phyloP scores from a whole-genome alignment of 305 asterid genomes.

The Fraxinus greggii region DNA sequence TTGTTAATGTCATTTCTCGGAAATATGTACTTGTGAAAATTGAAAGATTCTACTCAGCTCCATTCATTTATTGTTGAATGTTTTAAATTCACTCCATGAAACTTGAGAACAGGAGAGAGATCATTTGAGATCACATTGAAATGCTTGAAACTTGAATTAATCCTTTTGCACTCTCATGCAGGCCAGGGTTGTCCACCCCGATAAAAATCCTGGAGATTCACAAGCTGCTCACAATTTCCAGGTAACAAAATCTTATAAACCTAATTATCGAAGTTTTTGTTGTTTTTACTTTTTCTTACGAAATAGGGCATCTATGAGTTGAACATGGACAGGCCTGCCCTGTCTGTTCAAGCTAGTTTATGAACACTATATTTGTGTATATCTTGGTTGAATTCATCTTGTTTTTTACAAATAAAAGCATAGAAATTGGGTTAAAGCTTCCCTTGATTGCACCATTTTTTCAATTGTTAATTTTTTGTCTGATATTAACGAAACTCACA shows the following conservation, averaged over 20 bases:
- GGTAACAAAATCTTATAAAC: constrained; percentile 31
- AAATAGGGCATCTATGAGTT: neutral
- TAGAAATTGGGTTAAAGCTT: neutral
- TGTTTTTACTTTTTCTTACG: neutral
- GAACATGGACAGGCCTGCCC: neutral
- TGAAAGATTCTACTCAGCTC: neutral
- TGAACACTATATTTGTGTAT: neutral
- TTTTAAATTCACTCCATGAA: neutral
- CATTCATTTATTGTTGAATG: neutral
- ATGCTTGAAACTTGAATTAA: neutral
- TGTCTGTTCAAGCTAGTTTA: neutral
- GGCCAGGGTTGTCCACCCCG: constrained; percentile 87
- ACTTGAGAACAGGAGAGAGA: constrained; percentile 8
- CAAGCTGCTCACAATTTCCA: constrained; percentile 76
- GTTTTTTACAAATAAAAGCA: neutral
- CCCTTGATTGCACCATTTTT: neutral
- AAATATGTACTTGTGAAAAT: neutral
- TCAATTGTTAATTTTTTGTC: neutral
- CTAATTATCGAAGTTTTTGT: neutral
- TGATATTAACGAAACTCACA: too few relatives aligned
- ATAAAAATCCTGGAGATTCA: constrained; percentile 75
- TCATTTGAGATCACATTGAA: neutral
- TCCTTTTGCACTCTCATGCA: constrained; percentile 20
- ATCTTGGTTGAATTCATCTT: neutral
- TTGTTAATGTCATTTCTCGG: neutral